Conservation (phyloP, 2,329 filamentous ascomycete species). For the Colletotrichum sp. region DNA sequence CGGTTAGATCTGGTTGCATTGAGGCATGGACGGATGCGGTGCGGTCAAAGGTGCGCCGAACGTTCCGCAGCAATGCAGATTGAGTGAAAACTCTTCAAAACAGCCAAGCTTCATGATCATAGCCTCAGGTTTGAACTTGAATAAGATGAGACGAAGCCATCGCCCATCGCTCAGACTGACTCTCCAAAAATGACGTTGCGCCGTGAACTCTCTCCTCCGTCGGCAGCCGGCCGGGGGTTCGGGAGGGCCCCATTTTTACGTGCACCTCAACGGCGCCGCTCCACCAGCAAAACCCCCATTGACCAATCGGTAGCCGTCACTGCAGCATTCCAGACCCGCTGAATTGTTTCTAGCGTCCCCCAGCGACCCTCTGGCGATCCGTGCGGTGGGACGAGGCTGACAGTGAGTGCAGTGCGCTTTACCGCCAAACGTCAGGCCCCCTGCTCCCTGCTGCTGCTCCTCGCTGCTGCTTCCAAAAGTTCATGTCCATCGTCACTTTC, state of each 20-base stretch:
- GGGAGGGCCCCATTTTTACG: not conserved
- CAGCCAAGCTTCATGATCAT: not conserved
- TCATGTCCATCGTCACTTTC: not conserved
- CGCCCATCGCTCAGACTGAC: not conserved
- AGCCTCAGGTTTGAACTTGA: not conserved
- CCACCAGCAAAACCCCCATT: not conserved
- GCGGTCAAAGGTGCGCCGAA: not conserved
- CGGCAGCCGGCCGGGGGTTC: not conserved
- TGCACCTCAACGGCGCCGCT: not conserved
- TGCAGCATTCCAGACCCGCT: not conserved
- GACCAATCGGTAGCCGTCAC: conserved; percentile 4
- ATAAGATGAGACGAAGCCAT: not conserved
- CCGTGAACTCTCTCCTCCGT: not conserved
- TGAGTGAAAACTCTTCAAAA: not conserved
- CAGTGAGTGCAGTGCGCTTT: not conserved
- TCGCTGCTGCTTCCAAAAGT: not conserved
- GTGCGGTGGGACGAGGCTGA: conserved; percentile 12
- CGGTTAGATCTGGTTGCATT: not conserved
- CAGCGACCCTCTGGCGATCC: not conserved
- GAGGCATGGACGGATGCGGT: not conserved
- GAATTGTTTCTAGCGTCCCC: not conserved
- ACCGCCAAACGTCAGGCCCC: conserved; percentile 1
- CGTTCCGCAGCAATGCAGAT: not conserved
- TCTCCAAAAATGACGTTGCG: not conserved
- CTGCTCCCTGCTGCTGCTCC: not conserved